Percentiles rank a stretch among this genome's conserved stretches.
Evolutionary conservation across 495 filamentous ascomycete genomes (phyloP).

Genomic region (Podospora appendiculata): DNA sequence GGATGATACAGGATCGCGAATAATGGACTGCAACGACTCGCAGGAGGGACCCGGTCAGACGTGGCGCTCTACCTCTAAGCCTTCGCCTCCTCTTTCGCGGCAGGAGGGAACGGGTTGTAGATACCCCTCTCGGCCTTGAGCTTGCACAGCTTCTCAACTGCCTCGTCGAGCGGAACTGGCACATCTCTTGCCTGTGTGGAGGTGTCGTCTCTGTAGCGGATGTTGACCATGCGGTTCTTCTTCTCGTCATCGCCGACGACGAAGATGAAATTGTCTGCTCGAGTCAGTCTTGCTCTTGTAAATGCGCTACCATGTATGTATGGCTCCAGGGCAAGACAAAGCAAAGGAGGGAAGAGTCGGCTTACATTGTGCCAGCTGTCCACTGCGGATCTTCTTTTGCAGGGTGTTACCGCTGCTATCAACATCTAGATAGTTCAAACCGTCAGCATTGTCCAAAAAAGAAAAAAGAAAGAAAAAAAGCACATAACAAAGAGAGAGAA

Average conservation of each 20-base stretch:
- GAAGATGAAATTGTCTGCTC: conserved; percentile 31
- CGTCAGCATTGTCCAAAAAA: not conserved
- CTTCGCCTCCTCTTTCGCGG: conserved; percentile 16
- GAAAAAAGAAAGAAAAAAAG: not conserved
- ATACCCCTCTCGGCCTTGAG: conserved; percentile 49
- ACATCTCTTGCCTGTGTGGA: conserved; percentile 63
- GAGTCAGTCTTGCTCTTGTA: conserved; percentile 3
- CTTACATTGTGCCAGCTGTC: conserved; percentile 83
- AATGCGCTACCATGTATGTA: no score
- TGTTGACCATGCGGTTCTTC: conserved; percentile 71
- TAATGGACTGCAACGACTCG: no score
- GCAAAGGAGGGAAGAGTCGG: conserved; percentile 39
- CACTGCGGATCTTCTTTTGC: conserved; percentile 90
- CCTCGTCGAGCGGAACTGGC: conserved; percentile 69
- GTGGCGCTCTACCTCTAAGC: not conserved
- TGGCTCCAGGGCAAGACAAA: not conserved
- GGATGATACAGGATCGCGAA: no score
- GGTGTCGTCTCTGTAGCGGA: conserved; percentile 83
- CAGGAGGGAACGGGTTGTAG: conserved; percentile 28
- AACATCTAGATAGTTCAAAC: conserved; percentile 46
- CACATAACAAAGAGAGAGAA: not conserved
- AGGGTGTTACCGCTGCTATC: conserved; percentile 88
- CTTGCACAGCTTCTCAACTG: conserved; percentile 59
- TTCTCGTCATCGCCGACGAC: conserved; percentile 81
- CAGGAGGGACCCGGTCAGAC: no score